A percentile compares a stretch with the other conserved stretches of the same genome.
phyloP scores from a whole-genome alignment of 345 rosid genomes.

The Schrenkiella parvula region DNA sequence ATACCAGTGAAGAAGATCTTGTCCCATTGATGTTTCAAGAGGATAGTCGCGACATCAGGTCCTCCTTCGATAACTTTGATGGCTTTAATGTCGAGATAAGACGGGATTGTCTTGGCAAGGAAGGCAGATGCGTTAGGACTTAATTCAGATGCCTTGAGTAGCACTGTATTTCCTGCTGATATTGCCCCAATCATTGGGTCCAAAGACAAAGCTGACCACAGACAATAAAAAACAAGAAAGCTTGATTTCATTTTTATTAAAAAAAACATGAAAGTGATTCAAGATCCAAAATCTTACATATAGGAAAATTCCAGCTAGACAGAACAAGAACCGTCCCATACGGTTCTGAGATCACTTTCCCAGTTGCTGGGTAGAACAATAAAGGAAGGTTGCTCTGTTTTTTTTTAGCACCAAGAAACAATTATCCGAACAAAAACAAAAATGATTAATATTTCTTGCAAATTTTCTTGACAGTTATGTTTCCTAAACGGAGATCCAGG shows the following conservation, averaged over 20 bases:
- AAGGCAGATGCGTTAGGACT: constrained; percentile 61
- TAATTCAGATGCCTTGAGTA: constrained; percentile 71
- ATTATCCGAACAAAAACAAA: not conserved
- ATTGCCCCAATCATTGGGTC: constrained; percentile 91
- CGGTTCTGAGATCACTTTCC: constrained; percentile 63
- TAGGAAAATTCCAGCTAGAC: constrained; percentile 85
- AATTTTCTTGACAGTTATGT: not conserved
- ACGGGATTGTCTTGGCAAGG: constrained; percentile 48
- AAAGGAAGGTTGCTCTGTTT: constrained; percentile 51
- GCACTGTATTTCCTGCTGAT: constrained; percentile 81
- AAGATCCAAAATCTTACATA: constrained; percentile 49
- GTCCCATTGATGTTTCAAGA: constrained; percentile 76
- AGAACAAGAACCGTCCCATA: constrained; percentile 72
- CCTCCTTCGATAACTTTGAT: constrained; percentile 71
- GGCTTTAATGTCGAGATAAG: constrained; percentile 64
- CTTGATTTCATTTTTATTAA: not conserved
- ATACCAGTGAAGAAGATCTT: constrained; percentile 87
- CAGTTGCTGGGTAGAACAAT: constrained; percentile 61
- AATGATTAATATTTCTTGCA: not conserved
- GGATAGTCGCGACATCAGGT: constrained; percentile 43
- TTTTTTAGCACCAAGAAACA: not conserved
- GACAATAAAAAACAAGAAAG: not conserved
- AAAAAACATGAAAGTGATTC: not conserved
- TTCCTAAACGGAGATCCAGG: not conserved
- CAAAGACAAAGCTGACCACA: constrained; percentile 56